phyloP scores from a whole-genome alignment of 306 rosid species.

The Medicago ruthenica region DNA sequence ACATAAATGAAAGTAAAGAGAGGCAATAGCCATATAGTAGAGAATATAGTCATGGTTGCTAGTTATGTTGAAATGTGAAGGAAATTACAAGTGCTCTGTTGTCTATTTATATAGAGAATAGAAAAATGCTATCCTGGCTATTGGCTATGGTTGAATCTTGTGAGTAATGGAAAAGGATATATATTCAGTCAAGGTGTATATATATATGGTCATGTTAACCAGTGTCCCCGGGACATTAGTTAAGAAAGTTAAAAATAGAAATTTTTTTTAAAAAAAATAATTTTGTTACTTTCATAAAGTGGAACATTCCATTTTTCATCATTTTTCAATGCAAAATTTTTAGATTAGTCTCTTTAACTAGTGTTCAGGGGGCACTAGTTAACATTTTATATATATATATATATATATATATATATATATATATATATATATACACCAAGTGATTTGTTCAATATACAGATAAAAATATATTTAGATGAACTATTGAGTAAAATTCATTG shows the following conservation, averaged over 20 bases:
- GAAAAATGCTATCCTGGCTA: neutral
- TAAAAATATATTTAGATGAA: neutral
- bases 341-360: too few species aligned
- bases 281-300: too few species aligned
- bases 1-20: conserved; percentile 41
- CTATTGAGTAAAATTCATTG: neutral
- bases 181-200: neutral
- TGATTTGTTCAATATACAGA: neutral
- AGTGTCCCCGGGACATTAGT: too few species aligned
- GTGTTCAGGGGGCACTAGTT: too few species aligned
- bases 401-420: too few species aligned
- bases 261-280: too few species aligned
- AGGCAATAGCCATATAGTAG: conserved; percentile 44
- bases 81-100: neutral
- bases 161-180: conserved; percentile 8
- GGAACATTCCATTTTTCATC: too few species aligned
- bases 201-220: too few species aligned
- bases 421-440: neutral
- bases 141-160: neutral
- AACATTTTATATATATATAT: too few species aligned
- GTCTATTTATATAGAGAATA: conserved; percentile 43
- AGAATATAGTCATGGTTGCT: conserved; percentile 38
- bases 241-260: too few species aligned
- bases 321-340: too few species aligned
- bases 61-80: conserved; percentile 33